Evolutionary conservation across 2,329 filamentous ascomycete species (phyloP).

Genomic region (Ceratocystis ficicola): DNA sequence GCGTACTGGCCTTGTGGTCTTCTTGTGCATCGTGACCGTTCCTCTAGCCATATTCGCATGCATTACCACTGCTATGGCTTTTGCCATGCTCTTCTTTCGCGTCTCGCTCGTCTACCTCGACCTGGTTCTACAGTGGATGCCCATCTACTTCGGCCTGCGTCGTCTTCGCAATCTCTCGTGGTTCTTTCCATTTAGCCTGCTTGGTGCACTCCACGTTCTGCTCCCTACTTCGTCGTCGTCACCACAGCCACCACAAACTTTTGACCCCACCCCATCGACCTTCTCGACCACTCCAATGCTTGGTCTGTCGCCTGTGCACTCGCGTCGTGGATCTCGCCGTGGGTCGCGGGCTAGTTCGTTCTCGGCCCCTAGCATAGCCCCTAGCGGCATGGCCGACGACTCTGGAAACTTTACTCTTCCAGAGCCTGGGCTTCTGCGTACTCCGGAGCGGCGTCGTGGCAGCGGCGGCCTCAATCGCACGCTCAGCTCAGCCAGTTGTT

Average conservation of each 20-base stretch:
- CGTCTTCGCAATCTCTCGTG: conserved; percentile 33
- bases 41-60: conserved; percentile 52
- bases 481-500: neutral
- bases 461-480: neutral
- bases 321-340: conserved; percentile 7
- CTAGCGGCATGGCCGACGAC: neutral
- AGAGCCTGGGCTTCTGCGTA: neutral
- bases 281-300: conserved; percentile 26
- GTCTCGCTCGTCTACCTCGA: conserved; percentile 52
- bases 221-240: conserved; percentile 4
- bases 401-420: neutral
- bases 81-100: conserved; percentile 48
- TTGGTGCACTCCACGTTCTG: conserved; percentile 19
- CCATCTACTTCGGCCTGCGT: conserved; percentile 33
- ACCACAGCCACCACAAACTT: conserved; percentile 23
- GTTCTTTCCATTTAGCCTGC: conserved; percentile 23
- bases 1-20: conserved; percentile 47
- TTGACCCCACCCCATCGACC: conserved; percentile 30
- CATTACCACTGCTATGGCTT: conserved; percentile 50
- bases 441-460: conserved; percentile 2
- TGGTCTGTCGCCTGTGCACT: neutral
- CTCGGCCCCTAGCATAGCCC: neutral
- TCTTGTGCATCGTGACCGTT: conserved; percentile 49
- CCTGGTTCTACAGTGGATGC: conserved; percentile 45
- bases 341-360: conserved; percentile 4